Evolutionary conservation across 768 basidiomycete species (phyloP), one percentile per base, ranked within the genome.

Genomic region (Leucocoprinus birnbaumii): DNA sequence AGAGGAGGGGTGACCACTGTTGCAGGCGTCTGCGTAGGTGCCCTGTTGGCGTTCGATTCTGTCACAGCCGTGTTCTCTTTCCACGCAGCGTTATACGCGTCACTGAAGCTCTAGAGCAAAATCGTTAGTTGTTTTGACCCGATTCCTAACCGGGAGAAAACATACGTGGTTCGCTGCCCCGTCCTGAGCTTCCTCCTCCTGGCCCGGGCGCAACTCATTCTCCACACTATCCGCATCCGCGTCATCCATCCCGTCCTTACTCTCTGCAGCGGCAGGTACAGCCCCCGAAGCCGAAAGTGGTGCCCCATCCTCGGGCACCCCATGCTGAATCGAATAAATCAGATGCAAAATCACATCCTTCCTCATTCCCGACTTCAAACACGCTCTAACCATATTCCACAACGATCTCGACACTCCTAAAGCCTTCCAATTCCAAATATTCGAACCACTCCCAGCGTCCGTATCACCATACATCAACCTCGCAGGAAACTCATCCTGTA

Each of bases 371-470:
- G 76, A 71, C 26, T 74, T 73, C 62, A 91, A 63, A 37, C 75
- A 78, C 0, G 82, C 84, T 42, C 78, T 72, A 3, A 87, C 86
- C 69, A 91, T 76, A 63, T 88, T 87, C 89, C 88, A 91, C 46
- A 91, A 68, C 19, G 80, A 74, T 51, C 75, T 73, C 4, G 85
- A 87, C 16, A 91, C 87, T 3, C 89, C 89, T 64, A 86, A 73
- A 1, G 84, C 82, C 54, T 82, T 82, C 89, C 89, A 91, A 63
- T 82, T 86, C 89, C 89, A 91, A 9, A 87, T 77, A 53, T 81
- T 77, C 2, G 76, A 58, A 1, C 80, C 83, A 40, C 73, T 77
- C 0, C 85, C 86, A 14, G 81, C 73, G 59, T 89, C 82, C 0
- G 76, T 68, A 51, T 81, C 80, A 9, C 78, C 77, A 45, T 82